Conservation (phyloP, 2,329 filamentous ascomycete genomes). For the Thelonectria rubi region DNA sequence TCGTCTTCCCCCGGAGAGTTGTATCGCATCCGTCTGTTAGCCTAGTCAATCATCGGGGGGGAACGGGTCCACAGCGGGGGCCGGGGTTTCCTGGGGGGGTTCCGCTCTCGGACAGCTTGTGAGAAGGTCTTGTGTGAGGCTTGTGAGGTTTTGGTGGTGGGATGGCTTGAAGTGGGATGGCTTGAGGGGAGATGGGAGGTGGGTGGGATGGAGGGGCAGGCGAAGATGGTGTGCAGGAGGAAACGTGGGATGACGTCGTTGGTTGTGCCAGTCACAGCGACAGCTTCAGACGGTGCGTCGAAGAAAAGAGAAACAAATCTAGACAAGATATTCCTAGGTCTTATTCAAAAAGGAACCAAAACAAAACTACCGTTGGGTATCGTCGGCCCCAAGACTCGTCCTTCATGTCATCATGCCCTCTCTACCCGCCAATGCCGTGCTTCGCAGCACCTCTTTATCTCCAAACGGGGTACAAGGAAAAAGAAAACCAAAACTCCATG, state of each 20-base stretch:
- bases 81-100: background rate
- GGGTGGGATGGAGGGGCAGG: too few relatives aligned
- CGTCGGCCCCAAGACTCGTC: conserved; percentile 27
- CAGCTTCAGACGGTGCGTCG: too few relatives aligned
- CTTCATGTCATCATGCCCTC: conserved; percentile 12
- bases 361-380: conserved; percentile 31
- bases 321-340: background rate
- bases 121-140: too few relatives aligned
- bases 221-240: too few relatives aligned
- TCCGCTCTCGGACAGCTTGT: background rate
- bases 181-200: too few relatives aligned
- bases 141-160: too few relatives aligned
- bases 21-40: background rate
- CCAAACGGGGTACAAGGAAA: background rate
- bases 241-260: too few relatives aligned
- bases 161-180: too few relatives aligned
- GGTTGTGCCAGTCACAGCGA: too few relatives aligned
- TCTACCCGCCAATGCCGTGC: conserved; percentile 18
- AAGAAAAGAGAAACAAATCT: background rate
- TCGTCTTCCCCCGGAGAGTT: background rate
- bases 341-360: conserved; percentile 6
- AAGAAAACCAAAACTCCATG: conserved; percentile 26
- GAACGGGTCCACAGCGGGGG: background rate
- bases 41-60: background rate
- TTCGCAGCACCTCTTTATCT: conserved; percentile 25